Evolutionary conservation across 106 monocot species (phyloP).

Genomic region (Amphibolis antarctica): DNA sequence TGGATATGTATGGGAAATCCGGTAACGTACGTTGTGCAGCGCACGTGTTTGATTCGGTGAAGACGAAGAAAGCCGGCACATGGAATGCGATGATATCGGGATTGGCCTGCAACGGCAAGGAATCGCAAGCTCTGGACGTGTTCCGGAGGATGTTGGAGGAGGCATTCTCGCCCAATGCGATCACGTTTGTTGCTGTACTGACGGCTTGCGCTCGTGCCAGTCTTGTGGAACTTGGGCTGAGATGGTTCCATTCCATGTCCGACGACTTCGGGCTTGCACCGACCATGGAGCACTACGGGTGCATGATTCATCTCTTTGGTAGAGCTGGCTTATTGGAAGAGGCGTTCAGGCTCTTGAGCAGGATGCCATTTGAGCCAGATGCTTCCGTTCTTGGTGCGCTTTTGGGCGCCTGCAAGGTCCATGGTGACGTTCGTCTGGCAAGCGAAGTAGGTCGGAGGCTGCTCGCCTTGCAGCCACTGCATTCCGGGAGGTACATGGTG

Average conservation of each 20-base stretch:
- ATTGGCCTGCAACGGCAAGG: constrained; percentile 41
- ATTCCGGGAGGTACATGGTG: constrained; percentile 36
- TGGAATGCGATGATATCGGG: constrained; percentile 53
- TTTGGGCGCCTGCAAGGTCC: constrained; percentile 34
- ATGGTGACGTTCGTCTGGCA: constrained; percentile 18
- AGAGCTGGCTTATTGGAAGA: constrained; percentile 30
- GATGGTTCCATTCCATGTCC: constrained; percentile 21
- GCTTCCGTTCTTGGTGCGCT: constrained; percentile 31
- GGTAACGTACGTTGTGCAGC: constrained; percentile 18
- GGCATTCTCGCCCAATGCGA: constrained; percentile 17
- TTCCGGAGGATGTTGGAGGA: constrained; percentile 32
- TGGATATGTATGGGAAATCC: constrained; percentile 62
- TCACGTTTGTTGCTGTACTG: constrained; percentile 35
- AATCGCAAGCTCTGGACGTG: constrained; percentile 32
- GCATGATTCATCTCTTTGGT: constrained; percentile 40
- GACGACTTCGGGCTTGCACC: constrained; percentile 2
- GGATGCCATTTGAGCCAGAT: constrained; percentile 23
- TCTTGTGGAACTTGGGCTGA: constrained; percentile 28
- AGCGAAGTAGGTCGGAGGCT: constrained; percentile 20
- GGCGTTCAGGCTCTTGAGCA: constrained; percentile 14
- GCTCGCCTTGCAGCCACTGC: constrained; percentile 22
- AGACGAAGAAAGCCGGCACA: constrained; percentile 27
- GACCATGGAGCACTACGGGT: constrained; percentile 25
- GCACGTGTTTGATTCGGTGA: constrained; percentile 11
- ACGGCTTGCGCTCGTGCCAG: constrained; percentile 43